Conservation (phyloP, 306 rosid species). For the Carpinus viminea region DNA sequence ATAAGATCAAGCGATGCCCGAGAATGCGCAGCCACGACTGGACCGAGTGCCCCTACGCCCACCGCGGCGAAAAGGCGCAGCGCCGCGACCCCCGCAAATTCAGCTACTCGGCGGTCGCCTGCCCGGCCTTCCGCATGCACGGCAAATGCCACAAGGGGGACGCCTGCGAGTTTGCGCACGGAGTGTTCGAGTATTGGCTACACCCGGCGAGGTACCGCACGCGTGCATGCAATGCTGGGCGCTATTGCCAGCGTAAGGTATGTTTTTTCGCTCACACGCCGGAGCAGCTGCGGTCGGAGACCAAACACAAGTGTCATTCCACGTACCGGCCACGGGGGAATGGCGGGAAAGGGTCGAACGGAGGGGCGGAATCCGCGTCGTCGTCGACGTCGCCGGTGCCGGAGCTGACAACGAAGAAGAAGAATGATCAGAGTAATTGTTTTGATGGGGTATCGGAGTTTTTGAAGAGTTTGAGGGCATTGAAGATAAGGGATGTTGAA, state of each 20-base stretch:
- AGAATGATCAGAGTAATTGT: neutral
- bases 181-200: conserved; percentile 63
- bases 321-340: neutral
- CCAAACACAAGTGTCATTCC: conserved; percentile 16
- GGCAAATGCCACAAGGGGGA: conserved; percentile 45
- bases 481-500: conserved; percentile 26
- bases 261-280: conserved; percentile 58
- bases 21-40: conserved; percentile 52
- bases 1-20: conserved; percentile 54
- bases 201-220: conserved; percentile 56
- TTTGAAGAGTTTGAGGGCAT: conserved; percentile 29
- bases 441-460: conserved; percentile 18
- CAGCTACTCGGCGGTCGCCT: conserved; percentile 41
- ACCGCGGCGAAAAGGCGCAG: conserved; percentile 57
- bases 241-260: conserved; percentile 42
- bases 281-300: conserved; percentile 39
- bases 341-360: neutral
- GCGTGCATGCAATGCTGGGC: conserved; percentile 49
- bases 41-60: conserved; percentile 61
- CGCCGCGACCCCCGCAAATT: conserved; percentile 48
- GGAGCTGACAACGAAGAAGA: neutral
- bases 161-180: conserved; percentile 49
- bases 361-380: neutral
- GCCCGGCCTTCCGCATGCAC: conserved; percentile 37
- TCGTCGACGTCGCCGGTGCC: neutral